Base-by-base conservation (phyloP, 2,329 filamentous ascomycete genomes). In the Lecanicillium sp. region DNA sequence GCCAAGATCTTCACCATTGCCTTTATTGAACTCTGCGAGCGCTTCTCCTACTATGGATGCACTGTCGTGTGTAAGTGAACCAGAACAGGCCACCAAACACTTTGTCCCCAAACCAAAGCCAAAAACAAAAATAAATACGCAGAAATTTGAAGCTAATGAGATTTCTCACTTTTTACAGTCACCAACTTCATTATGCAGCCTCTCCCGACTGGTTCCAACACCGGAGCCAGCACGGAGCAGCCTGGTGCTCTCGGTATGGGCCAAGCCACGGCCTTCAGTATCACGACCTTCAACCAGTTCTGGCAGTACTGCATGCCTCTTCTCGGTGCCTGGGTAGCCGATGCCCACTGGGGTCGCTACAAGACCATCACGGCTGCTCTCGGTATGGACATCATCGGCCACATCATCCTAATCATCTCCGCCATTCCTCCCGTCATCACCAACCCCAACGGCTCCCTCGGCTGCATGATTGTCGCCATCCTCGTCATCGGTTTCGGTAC, bases 31-130 rank as follows among this genome's bases (percentile, higher is more conserved):
- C 55, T 85, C 19, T 84, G 79, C 57, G 82, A 87, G 59, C 76
- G 82, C 25, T 84, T 84, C 58, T 80, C 77, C 3, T 87, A 84
- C 65, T 85, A 85, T 49, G 82, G 82, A 25, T 77, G 74, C 5
- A 74, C 72, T 10, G 70, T 74, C 29, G 69, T 83, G 29, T 79
- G 76, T 79, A 57, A 78, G 53, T 80, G 64, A n/a, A n/a, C n/a
- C n/a, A n/a, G n/a, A n/a, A 18, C 17, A 13, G 11, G 22, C 15
- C 19, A 8, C 14, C 18, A 18, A 0, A 17, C 22, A 33, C n/a
- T 33, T n/a, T 9, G 15, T 29, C 22, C n/a, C 9, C 11, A 0
- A 17, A 32, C 11, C 6, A 6, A 6, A 20, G 9, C 7, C 5
- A 31, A 27, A 19, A 29, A 25, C n/a, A 12, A 34, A 10, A n/a